Evolutionary conservation across 352 stramenopile genomes (phyloP), one percentile per base, ranked within the genome.

Genomic region (Pythium rhizo-oryzae): DNA sequence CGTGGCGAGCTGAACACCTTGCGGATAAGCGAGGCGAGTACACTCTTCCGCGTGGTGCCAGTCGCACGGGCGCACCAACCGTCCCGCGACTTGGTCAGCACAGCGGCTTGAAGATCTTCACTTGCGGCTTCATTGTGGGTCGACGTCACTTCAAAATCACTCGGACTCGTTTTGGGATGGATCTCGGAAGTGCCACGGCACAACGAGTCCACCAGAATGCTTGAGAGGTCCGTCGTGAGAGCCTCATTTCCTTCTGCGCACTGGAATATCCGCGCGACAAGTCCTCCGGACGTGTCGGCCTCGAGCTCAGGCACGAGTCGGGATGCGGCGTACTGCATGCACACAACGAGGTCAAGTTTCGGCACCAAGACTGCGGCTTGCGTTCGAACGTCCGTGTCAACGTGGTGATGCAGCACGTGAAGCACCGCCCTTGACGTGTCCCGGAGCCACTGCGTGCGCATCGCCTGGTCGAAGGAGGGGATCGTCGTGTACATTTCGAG

Each of bases 1-100:
- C 70, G 62, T 51, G 70, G 70, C 12, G 49, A 67, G 8, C 55
- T 46, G 25, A 72, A 72, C 19, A 69, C 23, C 41, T 63, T 69
- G 8, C 35, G 16, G 19, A 72, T 53, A 8, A 72, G 30, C 0
- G 43, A 23, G 0, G 24, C 19, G 0, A 76, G 44, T 5, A 69
- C 23, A 18, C 49, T 46, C 0, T 8, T 30, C 12, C 37, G 54
- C 0, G 54, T 53, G 18, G 11, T 16, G 15, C 19, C 13, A 9
- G 25, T 65, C 19, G 52, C 52, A 12, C 57, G 37, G 0, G 13
- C 11, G n/a, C 62, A 71, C 69, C 69, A 76, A 9, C 59, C 63
- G 13, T 62, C 28, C 5, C 18, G 30, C 13, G 52, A 75, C 13
- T 50, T 33, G 23, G 56, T 19, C 56, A 68, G 30, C 16, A 37